These are phyloP conservation scores for Metschnikowia arizonensis DNA, from an alignment of 805 yeast genomes.

Conservation along the genomic window DNA sequence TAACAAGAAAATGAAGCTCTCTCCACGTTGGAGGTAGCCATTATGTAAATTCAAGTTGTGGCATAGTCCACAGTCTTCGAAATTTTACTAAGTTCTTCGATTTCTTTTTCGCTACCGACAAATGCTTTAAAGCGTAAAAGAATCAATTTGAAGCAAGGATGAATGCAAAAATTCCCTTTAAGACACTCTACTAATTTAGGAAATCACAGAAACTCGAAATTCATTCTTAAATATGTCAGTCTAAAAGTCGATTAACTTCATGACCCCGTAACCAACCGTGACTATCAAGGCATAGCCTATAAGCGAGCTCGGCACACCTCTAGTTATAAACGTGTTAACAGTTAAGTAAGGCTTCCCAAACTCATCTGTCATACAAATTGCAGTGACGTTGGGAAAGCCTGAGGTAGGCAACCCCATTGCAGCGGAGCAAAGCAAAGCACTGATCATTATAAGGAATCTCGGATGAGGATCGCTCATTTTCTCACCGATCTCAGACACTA, in stretches of 20 bases:
- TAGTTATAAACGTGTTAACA: constrained; percentile 77
- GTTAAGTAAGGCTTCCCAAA: constrained; percentile 86
- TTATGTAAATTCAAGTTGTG: background rate
- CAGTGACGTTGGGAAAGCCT: constrained; percentile 97
- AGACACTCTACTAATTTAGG: background rate
- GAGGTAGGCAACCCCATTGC: constrained; percentile 98
- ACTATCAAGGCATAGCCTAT: constrained; percentile 69
- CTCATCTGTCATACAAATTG: constrained; percentile 90
- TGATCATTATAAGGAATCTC: constrained; percentile 64
- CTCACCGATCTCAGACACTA: constrained; percentile 86
- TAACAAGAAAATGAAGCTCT: background rate
- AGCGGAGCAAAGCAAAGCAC: constrained; percentile 73
- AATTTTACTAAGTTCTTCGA: background rate
- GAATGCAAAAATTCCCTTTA: background rate
- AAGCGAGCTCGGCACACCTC: constrained; percentile 87
- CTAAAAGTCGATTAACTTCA: constrained; percentile 43
- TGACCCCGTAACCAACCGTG: constrained; percentile 72
- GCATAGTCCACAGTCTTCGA: background rate
- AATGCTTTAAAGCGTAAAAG: background rate
- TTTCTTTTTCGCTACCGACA: background rate
- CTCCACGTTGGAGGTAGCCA: background rate
- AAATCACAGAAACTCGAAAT: background rate
- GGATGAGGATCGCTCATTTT: constrained; percentile 78
- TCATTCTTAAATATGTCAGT: background rate
- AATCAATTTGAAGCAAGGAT: background rate